Evolutionary conservation across 2,329 filamentous ascomycete genomes (phyloP).

Genomic region (Trichoderma sp.): DNA sequence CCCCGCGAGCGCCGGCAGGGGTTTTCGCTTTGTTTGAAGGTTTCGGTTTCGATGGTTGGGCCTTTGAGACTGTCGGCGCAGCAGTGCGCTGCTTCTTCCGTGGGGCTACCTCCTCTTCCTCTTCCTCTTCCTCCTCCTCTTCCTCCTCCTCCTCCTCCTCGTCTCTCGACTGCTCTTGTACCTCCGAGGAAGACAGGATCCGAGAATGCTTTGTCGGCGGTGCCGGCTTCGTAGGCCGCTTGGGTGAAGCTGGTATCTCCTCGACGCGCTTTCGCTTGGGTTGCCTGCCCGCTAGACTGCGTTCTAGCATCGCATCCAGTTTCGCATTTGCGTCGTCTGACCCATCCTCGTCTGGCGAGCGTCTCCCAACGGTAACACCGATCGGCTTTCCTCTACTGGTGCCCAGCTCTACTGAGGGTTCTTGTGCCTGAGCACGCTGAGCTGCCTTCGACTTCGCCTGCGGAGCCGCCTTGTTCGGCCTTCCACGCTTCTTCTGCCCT

Average conservation of each 20-base stretch:
- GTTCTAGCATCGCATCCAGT: too few species aligned
- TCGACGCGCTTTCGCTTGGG: constrained; percentile 5
- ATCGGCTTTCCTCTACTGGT: too few species aligned
- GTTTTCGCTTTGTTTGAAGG: constrained; percentile 21
- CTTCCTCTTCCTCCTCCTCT: constrained; percentile 33
- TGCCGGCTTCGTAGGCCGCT: constrained; percentile 12
- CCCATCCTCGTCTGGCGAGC: constrained; percentile 29
- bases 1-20: neutral
- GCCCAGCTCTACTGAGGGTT: constrained; percentile 4
- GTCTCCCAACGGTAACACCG: neutral
- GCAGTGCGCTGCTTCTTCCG: constrained; percentile 37
- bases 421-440: constrained; percentile 10
- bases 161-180: constrained; percentile 9
- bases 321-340: neutral
- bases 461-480: constrained; percentile 11
- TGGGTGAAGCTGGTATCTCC: neutral
- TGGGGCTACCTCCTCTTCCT: constrained; percentile 34
- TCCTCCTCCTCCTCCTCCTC: constrained; percentile 33
- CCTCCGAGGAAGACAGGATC: constrained; percentile 4
- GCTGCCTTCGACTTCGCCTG: constrained; percentile 16
- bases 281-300: too few species aligned
- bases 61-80: constrained; percentile 34
- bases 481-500: constrained; percentile 22
- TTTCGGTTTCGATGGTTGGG: constrained; percentile 31
- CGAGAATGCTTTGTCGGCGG: constrained; percentile 3